Evolutionary conservation across 164 flowering plant species (phyloP), one percentile per base, ranked within the genome.

Genomic region (Protea cynaroides): DNA sequence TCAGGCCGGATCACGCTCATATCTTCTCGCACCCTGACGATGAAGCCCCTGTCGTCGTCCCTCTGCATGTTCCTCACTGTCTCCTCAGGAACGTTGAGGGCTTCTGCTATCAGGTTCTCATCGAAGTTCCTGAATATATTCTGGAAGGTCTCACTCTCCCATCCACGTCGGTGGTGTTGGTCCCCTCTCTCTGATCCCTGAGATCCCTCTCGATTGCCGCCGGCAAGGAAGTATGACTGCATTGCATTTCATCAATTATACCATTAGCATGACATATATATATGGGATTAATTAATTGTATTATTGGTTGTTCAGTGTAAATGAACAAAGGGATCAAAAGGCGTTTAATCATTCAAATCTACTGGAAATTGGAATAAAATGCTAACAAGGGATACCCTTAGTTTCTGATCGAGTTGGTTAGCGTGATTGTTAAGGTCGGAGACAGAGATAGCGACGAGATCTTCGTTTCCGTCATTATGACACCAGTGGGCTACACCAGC

Each of bases 351-450:
- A n/a, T n/a, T n/a, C n/a, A n/a, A n/a, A n/a, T n/a, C n/a, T n/a
- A n/a, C n/a, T n/a, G n/a, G n/a, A n/a, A n/a, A n/a, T n/a, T n/a
- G n/a, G n/a, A n/a, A n/a, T n/a, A n/a, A n/a, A n/a, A n/a, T n/a
- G n/a, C n/a, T n/a, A n/a, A n/a, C n/a, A 15, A 23, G 15, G 43
- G 5, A 22, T 43, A 46, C 89, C 74, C 85, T 80, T 25, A 71
- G 50, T 50, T 43, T 65, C 12, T 69, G 76, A 40, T 84, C 92
- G 56, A 89, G 92, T 68, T 85, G 92, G 79, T 89, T 89, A 69
- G 68, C 65, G 0, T 15, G 55, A 70, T 82, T 84, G 77, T 71
- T 75, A 23, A 73, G 69, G 71, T 89, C 86, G 44, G 61, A n/a
- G 25, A 89, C 64, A 1, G 78, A 54, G 64, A 89, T 65, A 10